Evolutionary conservation across 306 rosid species (phyloP), one percentile per base, ranked within the genome.

Genomic region (Cajanus cajan): DNA sequence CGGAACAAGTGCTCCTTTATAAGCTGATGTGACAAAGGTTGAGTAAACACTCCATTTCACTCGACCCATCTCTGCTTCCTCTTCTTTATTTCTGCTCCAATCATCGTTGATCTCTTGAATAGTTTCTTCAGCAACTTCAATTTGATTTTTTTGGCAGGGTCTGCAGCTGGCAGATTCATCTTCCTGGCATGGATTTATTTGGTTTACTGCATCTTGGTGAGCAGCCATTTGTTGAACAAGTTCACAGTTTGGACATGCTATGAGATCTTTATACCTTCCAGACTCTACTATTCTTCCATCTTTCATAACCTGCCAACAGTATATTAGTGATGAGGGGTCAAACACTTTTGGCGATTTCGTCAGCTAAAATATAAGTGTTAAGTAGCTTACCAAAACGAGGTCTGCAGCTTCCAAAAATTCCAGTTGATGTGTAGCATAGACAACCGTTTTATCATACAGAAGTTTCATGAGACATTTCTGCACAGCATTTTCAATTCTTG

Each of bases 11-110:
- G 92, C 87, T 36, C 97, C 98, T 84, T 59, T 76, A 78, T 87
- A 94, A 73, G 98, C 97, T 14, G 84, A 80, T 50, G 89, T 92
- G 73, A 94, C 85, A 73, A 92, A 92, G 28, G 90, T 84, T 44
- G 97, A 90, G 88, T 94, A 92, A 54, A 94, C 97, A 72, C 90
- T 85, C 98, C 92, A 94, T 61, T 94, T 90, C 52, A 94, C 98
- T 55, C 90, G 83, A 34, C 98, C 98, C 0, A 91, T 94, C 85
- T 88, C 90, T 6, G 90, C 79, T 84, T 90, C 94, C 80, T 90
- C 97, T 80, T 89, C 95, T 45, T 81, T 87, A 58, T 37, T 73
- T 82, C 86, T 89, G 73, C 84, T 80, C 77, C 81, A 76, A 68
- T 79, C 66, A 58, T 75, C 77, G 11, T 72, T 58, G 63, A 75